Base-by-base conservation (phyloP, 2,329 filamentous ascomycete genomes). In the Emydomyces testavorans region DNA sequence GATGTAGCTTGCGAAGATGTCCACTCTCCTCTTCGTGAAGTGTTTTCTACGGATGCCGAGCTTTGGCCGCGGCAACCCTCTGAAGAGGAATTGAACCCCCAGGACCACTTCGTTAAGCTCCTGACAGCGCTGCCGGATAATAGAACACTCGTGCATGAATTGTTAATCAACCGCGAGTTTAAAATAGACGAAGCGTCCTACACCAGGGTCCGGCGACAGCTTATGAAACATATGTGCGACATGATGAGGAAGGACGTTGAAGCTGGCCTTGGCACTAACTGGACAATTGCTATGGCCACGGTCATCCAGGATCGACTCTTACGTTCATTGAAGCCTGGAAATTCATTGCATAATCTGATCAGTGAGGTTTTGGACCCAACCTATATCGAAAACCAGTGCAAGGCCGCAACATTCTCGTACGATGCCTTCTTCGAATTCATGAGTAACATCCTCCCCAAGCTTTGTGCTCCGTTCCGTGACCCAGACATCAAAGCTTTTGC, bases 241-340 rank as follows among this genome's bases (percentile, higher is more conserved):
- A 71, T 69, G 55, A 80, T 80, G 77, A 73, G 73, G 51, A 66
- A 59, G 48, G 77, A 74, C 47, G 76, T 78, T 41, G 73, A 75
- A 53, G 67, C 71, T 23, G 76, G 74, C 15, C 66, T 74, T 45
- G 74, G 74, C 15, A 70, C 72, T 3, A 62, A 70, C 15, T 82
- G 79, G 79, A 80, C 76, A 13, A 70, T 78, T 18, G 75, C 77
- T n/a, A 79, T 81, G 69, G 78, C 78, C n/a, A 75, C 79, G 38
- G 77, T 80, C 52, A 75, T 82, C 37, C 72, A 77, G 40, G 73
- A 74, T 43, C 80, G 79, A 55, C 65, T 82, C 20, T 60, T 81
- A 32, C 72, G 74, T 23, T 71, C 80, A 50, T 62, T 82, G 44
- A 76, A 73, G 56, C 71, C 73, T 18, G 77, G 76, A 4, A 80